Evolutionary conservation across 805 yeast genomes (phyloP).

Genomic region (Lachancea mirantina): DNA sequence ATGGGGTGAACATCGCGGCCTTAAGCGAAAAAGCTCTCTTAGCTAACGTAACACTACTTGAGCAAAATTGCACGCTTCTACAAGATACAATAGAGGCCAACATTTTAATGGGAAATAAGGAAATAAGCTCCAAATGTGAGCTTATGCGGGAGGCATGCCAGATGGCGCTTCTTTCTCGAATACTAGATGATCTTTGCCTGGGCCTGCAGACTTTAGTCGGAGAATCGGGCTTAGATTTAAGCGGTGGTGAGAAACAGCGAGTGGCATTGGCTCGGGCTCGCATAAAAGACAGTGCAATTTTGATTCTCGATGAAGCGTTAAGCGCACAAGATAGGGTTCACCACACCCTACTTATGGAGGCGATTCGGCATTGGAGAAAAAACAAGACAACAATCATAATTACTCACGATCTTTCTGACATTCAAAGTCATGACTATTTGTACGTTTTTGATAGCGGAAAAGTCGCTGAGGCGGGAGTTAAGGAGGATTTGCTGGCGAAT

Average conservation of each 20-base stretch:
- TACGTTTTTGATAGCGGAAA: constrained; percentile 53
- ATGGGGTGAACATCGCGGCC: constrained; percentile 39
- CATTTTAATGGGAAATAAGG: constrained; percentile 43
- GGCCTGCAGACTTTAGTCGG: constrained; percentile 52
- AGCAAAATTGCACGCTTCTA: constrained; percentile 63
- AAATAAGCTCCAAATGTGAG: constrained; percentile 18
- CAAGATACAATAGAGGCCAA: constrained; percentile 58
- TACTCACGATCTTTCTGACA: constrained; percentile 67
- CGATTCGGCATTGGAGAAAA: constrained; percentile 51
- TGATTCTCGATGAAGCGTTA: constrained; percentile 79
- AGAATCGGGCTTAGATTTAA: constrained; percentile 41
- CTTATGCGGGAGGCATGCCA: constrained; percentile 36
- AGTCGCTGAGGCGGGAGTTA: constrained; percentile 40
- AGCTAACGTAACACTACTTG: constrained; percentile 62
- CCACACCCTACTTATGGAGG: constrained; percentile 40
- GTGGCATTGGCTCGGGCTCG: constrained; percentile 80
- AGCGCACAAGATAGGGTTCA: constrained; percentile 66
- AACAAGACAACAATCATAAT: constrained; percentile 72
- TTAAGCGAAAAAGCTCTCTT: constrained; percentile 48
- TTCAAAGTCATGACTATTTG: constrained; percentile 51
- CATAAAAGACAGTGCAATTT: constrained; percentile 61
- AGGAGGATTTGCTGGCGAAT: constrained; percentile 27
- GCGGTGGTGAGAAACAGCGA: constrained; percentile 91
- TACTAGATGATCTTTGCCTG: constrained; percentile 42
- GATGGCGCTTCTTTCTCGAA: constrained; percentile 45